These are phyloP conservation scores for Pachysolen tannophilus DNA, from an alignment of 805 yeast genomes.

Conservation along the genomic window DNA sequence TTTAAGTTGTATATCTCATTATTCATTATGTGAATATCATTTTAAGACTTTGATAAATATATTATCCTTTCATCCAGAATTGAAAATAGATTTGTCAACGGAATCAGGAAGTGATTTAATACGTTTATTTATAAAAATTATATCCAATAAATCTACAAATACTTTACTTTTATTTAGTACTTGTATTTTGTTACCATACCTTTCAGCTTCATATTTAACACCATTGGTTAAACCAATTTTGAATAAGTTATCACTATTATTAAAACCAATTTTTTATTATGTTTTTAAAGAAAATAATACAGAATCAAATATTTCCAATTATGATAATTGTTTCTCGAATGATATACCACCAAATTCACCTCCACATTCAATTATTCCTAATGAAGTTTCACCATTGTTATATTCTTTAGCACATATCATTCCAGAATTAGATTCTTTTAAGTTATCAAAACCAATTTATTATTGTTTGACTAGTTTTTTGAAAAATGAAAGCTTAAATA, in stretches of 20 bases:
- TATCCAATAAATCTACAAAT: slow-evolving; percentile 8
- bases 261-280: slow-evolving; percentile 16
- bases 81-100: slow-evolving; percentile 9
- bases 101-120: slow-evolving; percentile 12
- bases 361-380: slow-evolving; percentile 12
- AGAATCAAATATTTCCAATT: slow-evolving; percentile 9
- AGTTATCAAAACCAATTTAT: slow-evolving; percentile 18
- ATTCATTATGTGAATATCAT: slow-evolving; percentile 17
- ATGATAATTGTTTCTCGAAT: slow-evolving; percentile 11
- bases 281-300: slow-evolving; percentile 14
- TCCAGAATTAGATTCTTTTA: slow-evolving; percentile 3
- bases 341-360: slow-evolving; percentile 15
- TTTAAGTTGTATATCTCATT: slow-evolving; percentile 13
- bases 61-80: slow-evolving; percentile 14
- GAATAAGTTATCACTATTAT: slow-evolving; percentile 13
- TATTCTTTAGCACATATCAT: slow-evolving; percentile 15
- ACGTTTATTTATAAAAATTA: slow-evolving; percentile 10
- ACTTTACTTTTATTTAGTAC: slow-evolving; percentile 14
- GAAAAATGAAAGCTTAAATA: slow-evolving; percentile 15
- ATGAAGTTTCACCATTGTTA: slow-evolving; percentile 18
- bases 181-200: slow-evolving; percentile 18
- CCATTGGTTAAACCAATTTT: slow-evolving; percentile 16
- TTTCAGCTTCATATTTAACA: slow-evolving; percentile 10
- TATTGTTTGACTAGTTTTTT: slow-evolving; percentile 19
- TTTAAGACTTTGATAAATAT: slow-evolving; percentile 19